A percentile compares a stretch with the other conserved stretches of the same genome.
These are phyloP conservation scores for Heterobasidion irregulare DNA, from an alignment of 1,284 basidiomycete genomes.

Conservation along the genomic window DNA sequence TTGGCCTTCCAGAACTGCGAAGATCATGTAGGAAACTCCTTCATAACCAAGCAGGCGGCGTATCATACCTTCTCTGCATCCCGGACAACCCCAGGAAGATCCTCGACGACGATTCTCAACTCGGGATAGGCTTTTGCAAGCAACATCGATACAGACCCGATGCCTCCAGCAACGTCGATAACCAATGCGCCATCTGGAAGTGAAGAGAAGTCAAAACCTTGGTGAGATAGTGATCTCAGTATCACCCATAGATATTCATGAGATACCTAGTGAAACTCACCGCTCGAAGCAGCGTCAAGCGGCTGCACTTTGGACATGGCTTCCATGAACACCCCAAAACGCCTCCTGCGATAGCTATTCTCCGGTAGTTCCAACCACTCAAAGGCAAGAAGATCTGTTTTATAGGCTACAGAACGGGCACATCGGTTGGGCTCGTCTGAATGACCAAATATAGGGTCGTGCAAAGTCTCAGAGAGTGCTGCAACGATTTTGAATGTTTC, in stretches of 20 bases:
- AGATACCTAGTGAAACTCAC: conserved; percentile 1
- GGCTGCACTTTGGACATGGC: conserved; percentile 16
- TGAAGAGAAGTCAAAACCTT: conserved; percentile 8
- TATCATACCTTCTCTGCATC: neutral
- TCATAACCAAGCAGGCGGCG: neutral
- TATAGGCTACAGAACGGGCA: conserved; percentile 18
- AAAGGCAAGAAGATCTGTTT: conserved; percentile 15
- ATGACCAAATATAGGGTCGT: conserved; percentile 6
- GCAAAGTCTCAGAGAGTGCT: conserved; percentile 18
- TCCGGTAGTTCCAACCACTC: conserved; percentile 18
- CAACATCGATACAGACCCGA: conserved; percentile 13
- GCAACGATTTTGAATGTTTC: conserved; percentile 17
- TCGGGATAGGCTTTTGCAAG: conserved; percentile 14
- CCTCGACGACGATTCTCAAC: conserved; percentile 16
- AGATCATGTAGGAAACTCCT: too few relatives aligned
- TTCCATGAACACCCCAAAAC: conserved; percentile 18
- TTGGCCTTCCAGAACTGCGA: conserved; percentile 16
- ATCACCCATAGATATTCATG: neutral
- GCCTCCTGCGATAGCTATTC: conserved; percentile 12
- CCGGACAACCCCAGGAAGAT: neutral
- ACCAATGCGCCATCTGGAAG: conserved; percentile 12
- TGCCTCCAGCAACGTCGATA: conserved; percentile 17
- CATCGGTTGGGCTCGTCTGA: conserved; percentile 8
- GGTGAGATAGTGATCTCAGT: too few relatives aligned
- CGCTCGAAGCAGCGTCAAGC: conserved; percentile 14